Conservation (phyloP, 176 grass and related monocot species). For the Eleusine coracana region DNA sequence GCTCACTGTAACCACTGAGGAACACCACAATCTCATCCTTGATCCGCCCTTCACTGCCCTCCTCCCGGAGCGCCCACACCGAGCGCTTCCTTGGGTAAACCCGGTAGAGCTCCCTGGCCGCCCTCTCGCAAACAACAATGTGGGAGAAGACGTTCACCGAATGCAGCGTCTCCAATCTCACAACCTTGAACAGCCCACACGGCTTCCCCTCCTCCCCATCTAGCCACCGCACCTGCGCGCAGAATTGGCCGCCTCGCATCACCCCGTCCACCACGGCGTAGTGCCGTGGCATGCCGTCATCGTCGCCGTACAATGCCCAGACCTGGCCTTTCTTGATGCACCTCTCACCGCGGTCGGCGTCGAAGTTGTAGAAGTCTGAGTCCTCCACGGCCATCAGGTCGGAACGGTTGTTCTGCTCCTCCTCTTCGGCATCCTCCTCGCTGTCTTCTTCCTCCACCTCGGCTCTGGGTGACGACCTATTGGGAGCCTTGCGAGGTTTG, state of each 20-base stretch:
- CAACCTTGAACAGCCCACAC: slow-evolving; percentile 80
- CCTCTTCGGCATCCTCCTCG: slow-evolving; percentile 13
- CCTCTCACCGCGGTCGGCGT: slow-evolving; percentile 64
- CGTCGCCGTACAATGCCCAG: slow-evolving; percentile 90
- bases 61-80: slow-evolving; percentile 66
- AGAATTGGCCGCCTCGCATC: slow-evolving; percentile 45
- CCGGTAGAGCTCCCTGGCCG: slow-evolving; percentile 55
- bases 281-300: slow-evolving; percentile 84
- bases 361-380: slow-evolving; percentile 95
- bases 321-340: slow-evolving; percentile 86
- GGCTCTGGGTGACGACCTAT: slow-evolving; percentile 23
- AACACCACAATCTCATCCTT: slow-evolving; percentile 75
- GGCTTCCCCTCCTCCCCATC: slow-evolving; percentile 55
- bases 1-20: slow-evolving; percentile 62
- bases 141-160: slow-evolving; percentile 93
- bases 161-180: slow-evolving; percentile 51
- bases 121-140: slow-evolving; percentile 58
- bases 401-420: slow-evolving; percentile 22
- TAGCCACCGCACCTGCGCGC: slow-evolving; percentile 62
- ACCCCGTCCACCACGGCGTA: slow-evolving; percentile 69
- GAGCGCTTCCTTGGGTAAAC: slow-evolving; percentile 83
- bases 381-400: slow-evolving; percentile 81
- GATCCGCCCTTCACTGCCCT: slow-evolving; percentile 1
- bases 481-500: slow-evolving; percentile 31
- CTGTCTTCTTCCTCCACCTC: slow-evolving; percentile 16